phyloP scores from a whole-genome alignment of 2,329 filamentous ascomycete genomes.

The Calonectria pseudoturangicola region DNA sequence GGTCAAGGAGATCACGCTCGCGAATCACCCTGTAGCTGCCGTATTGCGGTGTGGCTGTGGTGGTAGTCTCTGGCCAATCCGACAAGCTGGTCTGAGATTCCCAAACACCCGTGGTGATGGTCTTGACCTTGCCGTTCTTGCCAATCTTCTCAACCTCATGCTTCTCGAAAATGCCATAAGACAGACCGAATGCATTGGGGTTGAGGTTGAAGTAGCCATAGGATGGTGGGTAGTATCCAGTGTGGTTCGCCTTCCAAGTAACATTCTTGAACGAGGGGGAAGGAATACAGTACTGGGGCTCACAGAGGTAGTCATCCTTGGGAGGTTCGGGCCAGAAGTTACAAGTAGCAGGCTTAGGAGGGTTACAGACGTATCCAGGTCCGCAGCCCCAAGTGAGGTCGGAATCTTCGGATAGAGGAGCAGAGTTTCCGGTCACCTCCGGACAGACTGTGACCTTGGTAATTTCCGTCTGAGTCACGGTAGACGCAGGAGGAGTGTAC shows the following conservation, averaged over 20 bases:
- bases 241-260: conserved; percentile 67
- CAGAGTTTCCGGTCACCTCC: conserved; percentile 62
- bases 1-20: conserved; percentile 44
- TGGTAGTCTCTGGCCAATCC: conserved; percentile 52
- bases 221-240: conserved; percentile 69
- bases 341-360: conserved; percentile 69
- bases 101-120: conserved; percentile 74
- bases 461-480: conserved; percentile 54
- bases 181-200: conserved; percentile 76
- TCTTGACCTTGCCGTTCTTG: conserved; percentile 61
- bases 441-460: conserved; percentile 65
- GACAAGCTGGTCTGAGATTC: conserved; percentile 70
- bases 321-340: conserved; percentile 71
- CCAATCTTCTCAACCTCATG: conserved; percentile 61
- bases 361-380: conserved; percentile 72
- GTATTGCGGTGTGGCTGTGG: conserved; percentile 36
- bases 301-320: conserved; percentile 67
- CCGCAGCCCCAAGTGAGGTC: conserved; percentile 72
- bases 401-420: conserved; percentile 59
- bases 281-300: conserved; percentile 65
- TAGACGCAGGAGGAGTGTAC: conserved; percentile 54
- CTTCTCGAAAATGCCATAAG: conserved; percentile 76
- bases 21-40: conserved; percentile 40
- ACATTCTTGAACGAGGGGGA: conserved; percentile 62
- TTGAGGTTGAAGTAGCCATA: conserved; percentile 79